Evolutionary conservation across 2,329 filamentous ascomycete genomes (phyloP).

Genomic region (Falciphora oryzae): DNA sequence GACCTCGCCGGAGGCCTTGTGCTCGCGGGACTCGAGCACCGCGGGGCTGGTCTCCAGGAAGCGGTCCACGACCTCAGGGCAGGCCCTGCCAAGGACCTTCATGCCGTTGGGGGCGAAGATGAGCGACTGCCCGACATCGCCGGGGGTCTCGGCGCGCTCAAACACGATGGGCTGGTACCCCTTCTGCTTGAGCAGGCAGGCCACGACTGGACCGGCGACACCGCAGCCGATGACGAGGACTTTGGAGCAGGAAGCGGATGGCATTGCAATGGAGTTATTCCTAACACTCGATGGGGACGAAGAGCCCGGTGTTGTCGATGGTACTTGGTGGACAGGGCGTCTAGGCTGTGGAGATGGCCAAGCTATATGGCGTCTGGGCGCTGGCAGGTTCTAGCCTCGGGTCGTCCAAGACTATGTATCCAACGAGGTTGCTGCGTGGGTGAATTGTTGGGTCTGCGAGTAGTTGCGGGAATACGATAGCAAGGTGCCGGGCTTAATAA

Average conservation of each 20-base stretch:
- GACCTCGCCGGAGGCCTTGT: slow-evolving; percentile 1
- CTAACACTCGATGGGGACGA: too few relatives aligned
- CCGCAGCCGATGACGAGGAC: slow-evolving; percentile 7
- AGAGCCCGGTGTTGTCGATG: too few relatives aligned
- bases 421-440: too few relatives aligned
- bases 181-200: slow-evolving; percentile 8
- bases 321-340: too few relatives aligned
- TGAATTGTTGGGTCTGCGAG: too few relatives aligned
- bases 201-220: slow-evolving; percentile 3
- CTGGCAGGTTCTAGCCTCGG: too few relatives aligned
- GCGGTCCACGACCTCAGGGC: not conserved
- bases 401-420: too few relatives aligned
- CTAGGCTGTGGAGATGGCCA: too few relatives aligned
- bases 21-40: not conserved
- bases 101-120: slow-evolving; percentile 9
- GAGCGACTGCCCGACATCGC: slow-evolving; percentile 8
- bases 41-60: not conserved
- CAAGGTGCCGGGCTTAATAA: too few relatives aligned
- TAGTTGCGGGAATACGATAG: too few relatives aligned
- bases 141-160: not conserved
- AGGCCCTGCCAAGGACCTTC: slow-evolving; percentile 2
- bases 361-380: too few relatives aligned
- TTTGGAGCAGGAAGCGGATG: not conserved
- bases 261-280: not conserved
- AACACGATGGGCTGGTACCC: slow-evolving; percentile 8